Evolutionary conservation across 495 filamentous ascomycete species (phyloP).

Genomic region (Daldinia concentrica): DNA sequence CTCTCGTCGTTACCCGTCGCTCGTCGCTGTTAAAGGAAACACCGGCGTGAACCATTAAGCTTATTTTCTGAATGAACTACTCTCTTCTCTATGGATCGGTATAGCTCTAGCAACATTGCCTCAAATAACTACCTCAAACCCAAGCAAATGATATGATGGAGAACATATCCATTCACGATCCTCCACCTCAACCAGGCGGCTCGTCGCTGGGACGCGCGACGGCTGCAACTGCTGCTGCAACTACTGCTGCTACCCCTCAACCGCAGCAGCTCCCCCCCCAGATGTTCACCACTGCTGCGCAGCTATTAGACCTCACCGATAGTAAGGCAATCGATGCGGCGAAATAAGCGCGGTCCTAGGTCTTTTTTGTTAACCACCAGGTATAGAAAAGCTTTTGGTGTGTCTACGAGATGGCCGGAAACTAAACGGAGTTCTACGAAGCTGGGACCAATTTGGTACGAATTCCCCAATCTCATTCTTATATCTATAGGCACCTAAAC

Average conservation of each 20-base stretch:
- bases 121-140: constrained; percentile 10
- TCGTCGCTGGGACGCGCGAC: constrained; percentile 40
- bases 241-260: constrained; percentile 60
- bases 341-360: constrained; percentile 11
- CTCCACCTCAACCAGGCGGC: constrained; percentile 48
- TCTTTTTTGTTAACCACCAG: constrained; percentile 20
- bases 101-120: constrained; percentile 3
- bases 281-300: constrained; percentile 98
- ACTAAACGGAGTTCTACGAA: constrained; percentile 88
- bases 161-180: constrained; percentile 56
- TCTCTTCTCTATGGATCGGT: constrained; percentile 36
- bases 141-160: constrained; percentile 57
- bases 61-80: neutral
- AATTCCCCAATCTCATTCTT: constrained; percentile 26
- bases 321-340: constrained; percentile 66
- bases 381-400: constrained; percentile 88
- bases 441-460: constrained; percentile 97
- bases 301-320: constrained; percentile 93
- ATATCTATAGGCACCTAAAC: neutral
- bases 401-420: constrained; percentile 92
- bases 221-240: constrained; percentile 72
- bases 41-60: neutral
- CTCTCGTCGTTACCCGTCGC: neutral
- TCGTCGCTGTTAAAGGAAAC: constrained; percentile 3
- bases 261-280: constrained; percentile 75